Percentiles rank a stretch among this genome's conserved stretches.
Evolutionary conservation across 2,329 filamentous ascomycete genomes (phyloP).

Genomic region (Alternaria brassicae): DNA sequence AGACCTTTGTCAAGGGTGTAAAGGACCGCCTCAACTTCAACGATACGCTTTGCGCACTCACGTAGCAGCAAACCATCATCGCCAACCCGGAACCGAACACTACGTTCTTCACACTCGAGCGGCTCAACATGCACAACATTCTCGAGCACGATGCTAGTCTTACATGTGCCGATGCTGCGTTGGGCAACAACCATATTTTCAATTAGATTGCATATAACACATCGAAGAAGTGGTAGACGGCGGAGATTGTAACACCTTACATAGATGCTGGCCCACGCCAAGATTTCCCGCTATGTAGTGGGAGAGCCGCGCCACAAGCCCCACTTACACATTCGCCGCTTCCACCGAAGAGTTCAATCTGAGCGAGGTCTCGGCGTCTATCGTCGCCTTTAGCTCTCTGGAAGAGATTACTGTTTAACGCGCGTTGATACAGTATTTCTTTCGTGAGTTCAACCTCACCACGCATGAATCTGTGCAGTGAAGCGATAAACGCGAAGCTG

Average conservation of each 20-base stretch:
- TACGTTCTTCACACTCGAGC: conserved; percentile 45
- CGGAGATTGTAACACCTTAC: conserved; percentile 41
- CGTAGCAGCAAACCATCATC: conserved; percentile 55
- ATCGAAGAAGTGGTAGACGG: conserved; percentile 58
- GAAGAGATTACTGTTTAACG: conserved; percentile 50
- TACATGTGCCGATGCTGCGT: conserved; percentile 58
- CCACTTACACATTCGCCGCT: conserved; percentile 57
- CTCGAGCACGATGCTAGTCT: conserved; percentile 60
- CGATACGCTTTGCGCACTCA: conserved; percentile 46
- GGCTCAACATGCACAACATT: conserved; percentile 57
- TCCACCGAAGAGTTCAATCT: conserved; percentile 56
- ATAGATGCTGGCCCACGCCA: conserved; percentile 53
- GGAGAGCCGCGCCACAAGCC: conserved; percentile 57
- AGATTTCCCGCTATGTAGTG: conserved; percentile 56
- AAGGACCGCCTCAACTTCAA: conserved; percentile 55
- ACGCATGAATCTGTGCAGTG: background rate
- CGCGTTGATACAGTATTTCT: conserved; percentile 55
- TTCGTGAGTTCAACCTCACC: conserved; percentile 48
- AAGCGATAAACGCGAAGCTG: conserved; percentile 23
- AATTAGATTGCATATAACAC: conserved; percentile 61
- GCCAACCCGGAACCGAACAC: conserved; percentile 38
- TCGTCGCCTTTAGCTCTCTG: conserved; percentile 60
- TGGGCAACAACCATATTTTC: conserved; percentile 62
- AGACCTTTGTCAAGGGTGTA: conserved; percentile 52
- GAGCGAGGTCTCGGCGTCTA: conserved; percentile 60